Evolutionary conservation across 768 basidiomycete species (phyloP), one percentile per base, ranked within the genome.

Genomic region (Suillus variegatus): DNA sequence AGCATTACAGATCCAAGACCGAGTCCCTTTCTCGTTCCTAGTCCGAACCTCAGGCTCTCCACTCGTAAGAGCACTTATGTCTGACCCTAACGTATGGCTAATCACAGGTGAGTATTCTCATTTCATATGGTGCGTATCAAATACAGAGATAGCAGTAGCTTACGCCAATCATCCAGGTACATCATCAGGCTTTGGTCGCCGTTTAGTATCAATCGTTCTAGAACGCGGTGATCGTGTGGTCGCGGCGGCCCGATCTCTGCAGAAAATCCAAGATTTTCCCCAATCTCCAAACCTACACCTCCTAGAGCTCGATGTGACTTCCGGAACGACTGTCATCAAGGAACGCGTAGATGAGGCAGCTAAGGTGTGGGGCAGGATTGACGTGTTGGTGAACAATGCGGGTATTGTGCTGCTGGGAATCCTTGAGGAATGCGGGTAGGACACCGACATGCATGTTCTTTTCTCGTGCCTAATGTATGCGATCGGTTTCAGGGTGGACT

Each of bases 371-470:
- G 86, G 85, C 5, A 74, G 77, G 12, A 81, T 89, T 65, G 86
- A 89, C 67, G 83, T 89, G 1, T 69, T 90, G 36, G 86, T 90
- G 40, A 89, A 90, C 65, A 90, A 90, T 67, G 89, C 88, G 25
- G 89, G 86, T 69, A 64, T 72, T 62, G 82, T 83, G 0, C 62
- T 78, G 47, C 79, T 81, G 5, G 79, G 80, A 10, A 67, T 88
- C 3, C 51, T 86, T 14, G 88, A 90, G 74, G 88, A 89, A 74
- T 82, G 80, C 68, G 84, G 86, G 86, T 88, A 68, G 57, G 82
- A 75, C 63, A 43, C 52, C 36, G 22, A 25, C 47, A 49, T 38
- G 47, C 47, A 49, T 38, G 51, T 35, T 20, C 18, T 35, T 46
- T 13, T 22, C 22, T 16, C 32, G 54, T 57, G 12, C 40, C 61